Percentiles rank a stretch among this genome's conserved stretches.
phyloP scores from a whole-genome alignment of 2,329 filamentous ascomycete species.

The Blastomyces silverae region DNA sequence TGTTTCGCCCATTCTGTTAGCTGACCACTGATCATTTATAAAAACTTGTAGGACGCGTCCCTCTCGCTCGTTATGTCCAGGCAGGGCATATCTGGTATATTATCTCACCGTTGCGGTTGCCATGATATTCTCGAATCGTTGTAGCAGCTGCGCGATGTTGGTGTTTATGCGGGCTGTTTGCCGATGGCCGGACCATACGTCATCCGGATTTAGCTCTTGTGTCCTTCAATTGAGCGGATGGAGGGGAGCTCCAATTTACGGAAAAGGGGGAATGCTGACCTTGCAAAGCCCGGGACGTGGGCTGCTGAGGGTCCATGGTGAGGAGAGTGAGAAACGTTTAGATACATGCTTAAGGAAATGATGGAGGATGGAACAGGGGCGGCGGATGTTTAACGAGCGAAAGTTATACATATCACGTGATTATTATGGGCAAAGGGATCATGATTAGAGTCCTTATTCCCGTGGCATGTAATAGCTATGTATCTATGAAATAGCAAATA shows the following conservation, averaged over 20 bases:
- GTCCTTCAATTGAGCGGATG: constrained; percentile 13
- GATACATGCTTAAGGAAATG: background rate
- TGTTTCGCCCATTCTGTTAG: background rate
- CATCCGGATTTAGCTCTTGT: background rate
- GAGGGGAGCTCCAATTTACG: constrained; percentile 20
- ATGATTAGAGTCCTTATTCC: background rate
- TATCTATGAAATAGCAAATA: background rate
- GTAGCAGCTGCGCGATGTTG: constrained; percentile 43
- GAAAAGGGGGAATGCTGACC: constrained; percentile 19
- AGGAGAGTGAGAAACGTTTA: background rate
- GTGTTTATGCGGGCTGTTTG: constrained; percentile 40
- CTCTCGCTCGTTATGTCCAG: background rate
- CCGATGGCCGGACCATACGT: background rate
- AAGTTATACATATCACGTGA: background rate
- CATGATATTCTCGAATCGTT: constrained; percentile 52
- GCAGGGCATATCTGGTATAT: background rate
- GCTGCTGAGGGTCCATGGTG: constrained; percentile 22
- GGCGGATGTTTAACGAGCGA: too few relatives aligned
- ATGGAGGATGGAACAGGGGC: background rate
- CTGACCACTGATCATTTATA: constrained; percentile 1
- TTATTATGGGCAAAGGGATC: background rate
- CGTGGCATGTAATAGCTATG: background rate
- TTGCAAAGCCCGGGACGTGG: constrained; percentile 19
- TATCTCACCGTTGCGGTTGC: constrained; percentile 45
- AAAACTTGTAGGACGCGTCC: background rate